A percentile compares a stretch with the other conserved stretches of the same genome.
phyloP scores from a whole-genome alignment of 305 asterid species.

The Euphrasia arctica region DNA sequence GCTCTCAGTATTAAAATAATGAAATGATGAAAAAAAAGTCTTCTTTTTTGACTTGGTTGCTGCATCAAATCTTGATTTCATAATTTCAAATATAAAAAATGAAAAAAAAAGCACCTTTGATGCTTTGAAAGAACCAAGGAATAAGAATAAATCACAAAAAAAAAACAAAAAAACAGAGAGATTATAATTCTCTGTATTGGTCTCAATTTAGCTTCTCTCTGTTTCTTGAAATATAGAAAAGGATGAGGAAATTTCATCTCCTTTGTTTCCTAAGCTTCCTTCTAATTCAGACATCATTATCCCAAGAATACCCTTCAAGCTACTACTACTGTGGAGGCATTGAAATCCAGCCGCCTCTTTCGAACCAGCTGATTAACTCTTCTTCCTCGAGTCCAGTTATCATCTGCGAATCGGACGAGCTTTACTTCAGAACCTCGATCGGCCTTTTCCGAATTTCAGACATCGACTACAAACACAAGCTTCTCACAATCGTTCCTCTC shows the following conservation, averaged over 20 bases:
- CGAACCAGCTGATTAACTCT: slow-evolving; percentile 9
- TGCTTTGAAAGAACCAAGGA: slow-evolving; percentile 12
- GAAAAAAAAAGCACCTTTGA: slow-evolving; percentile 1
- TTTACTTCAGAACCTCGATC: slow-evolving; percentile 44
- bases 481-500: slow-evolving; percentile 35
- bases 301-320: slow-evolving; percentile 26
- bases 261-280: slow-evolving; percentile 29
- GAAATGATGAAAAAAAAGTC: no score
- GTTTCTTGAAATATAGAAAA: slow-evolving; percentile 12
- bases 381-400: slow-evolving; percentile 32
- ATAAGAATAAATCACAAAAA: slow-evolving; percentile 3
- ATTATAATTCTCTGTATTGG: no score
- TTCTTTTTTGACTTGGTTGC: no score
- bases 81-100: background rate
- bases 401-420: slow-evolving; percentile 45
- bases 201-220: background rate
- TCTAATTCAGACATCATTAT: slow-evolving; percentile 22
- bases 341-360: slow-evolving; percentile 32
- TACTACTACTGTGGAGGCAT: slow-evolving; percentile 36
- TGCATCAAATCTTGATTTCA: no score
- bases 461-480: slow-evolving; percentile 40
- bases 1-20: background rate
- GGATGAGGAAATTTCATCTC: slow-evolving; percentile 38
- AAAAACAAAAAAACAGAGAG: background rate
- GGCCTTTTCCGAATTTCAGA: slow-evolving; percentile 45